Conservation (phyloP, 805 yeast genomes). For the Yamadazyma scolyti region DNA sequence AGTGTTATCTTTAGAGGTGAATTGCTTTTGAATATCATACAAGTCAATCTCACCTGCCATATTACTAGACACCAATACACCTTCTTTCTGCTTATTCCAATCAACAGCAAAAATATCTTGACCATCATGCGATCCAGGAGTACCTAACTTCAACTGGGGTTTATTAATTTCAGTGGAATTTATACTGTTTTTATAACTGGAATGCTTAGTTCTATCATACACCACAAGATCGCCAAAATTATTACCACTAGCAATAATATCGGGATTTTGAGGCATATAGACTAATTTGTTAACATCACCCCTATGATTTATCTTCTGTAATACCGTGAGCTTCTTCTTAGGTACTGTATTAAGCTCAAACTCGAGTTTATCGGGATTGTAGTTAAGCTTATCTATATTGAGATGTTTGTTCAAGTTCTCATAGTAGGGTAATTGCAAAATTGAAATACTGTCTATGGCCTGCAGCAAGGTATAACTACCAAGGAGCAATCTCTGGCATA, state of each 20-base stretch:
- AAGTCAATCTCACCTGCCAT: slow-evolving; percentile 60
- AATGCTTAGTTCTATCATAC: slow-evolving; percentile 81
- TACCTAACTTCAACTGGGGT: slow-evolving; percentile 50
- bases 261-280: slow-evolving; percentile 84
- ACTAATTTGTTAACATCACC: slow-evolving; percentile 75
- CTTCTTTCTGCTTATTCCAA: slow-evolving; percentile 70
- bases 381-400: slow-evolving; percentile 31
- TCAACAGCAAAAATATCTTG: slow-evolving; percentile 65
- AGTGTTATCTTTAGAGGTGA: slow-evolving; percentile 17
- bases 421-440: slow-evolving; percentile 30
- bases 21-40: slow-evolving; percentile 59
- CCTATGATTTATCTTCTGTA: slow-evolving; percentile 61
- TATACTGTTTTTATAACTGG: slow-evolving; percentile 26
- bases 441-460: slow-evolving; percentile 44
- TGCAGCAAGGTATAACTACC: slow-evolving; percentile 66
- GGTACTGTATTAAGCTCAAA: slow-evolving; percentile 30
- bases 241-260: slow-evolving; percentile 68
- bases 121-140: slow-evolving; percentile 22
- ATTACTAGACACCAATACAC: slow-evolving; percentile 56
- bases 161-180: slow-evolving; percentile 27
- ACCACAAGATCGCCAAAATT: slow-evolving; percentile 62
- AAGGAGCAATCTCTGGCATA: slow-evolving; percentile 43
- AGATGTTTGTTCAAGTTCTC: slow-evolving; percentile 31
- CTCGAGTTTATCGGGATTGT: slow-evolving; percentile 36
- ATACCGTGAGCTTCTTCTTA: slow-evolving; percentile 23